phyloP scores from a whole-genome alignment of 2,329 filamentous ascomycete genomes.

The Fusarium algeriense region DNA sequence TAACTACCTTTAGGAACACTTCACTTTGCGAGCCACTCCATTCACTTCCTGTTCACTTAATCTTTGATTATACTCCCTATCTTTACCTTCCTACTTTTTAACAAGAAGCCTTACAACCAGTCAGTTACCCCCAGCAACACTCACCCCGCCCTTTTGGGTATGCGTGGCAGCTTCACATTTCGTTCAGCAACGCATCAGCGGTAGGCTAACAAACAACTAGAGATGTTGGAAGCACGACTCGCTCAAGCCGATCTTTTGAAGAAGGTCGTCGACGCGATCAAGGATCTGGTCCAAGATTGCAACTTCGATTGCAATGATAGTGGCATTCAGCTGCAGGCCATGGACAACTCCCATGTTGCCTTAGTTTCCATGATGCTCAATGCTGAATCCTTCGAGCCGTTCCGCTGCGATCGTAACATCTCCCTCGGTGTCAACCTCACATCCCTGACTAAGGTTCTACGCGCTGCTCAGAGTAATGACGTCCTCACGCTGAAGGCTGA shows the following conservation, averaged over 20 bases:
- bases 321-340: slow-evolving; percentile 96
- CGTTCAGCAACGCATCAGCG: slow-evolving; percentile 4
- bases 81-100: neutral
- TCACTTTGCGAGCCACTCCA: neutral
- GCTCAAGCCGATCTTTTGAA: slow-evolving; percentile 95
- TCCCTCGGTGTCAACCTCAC: slow-evolving; percentile 96
- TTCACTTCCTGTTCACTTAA: neutral
- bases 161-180: slow-evolving; percentile 29
- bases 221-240: slow-evolving; percentile 96
- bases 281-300: slow-evolving; percentile 99
- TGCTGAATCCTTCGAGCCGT: slow-evolving; percentile 92
- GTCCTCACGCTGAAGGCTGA: slow-evolving; percentile 97
- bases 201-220: slow-evolving; percentile 50
- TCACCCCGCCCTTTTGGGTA: slow-evolving; percentile 31
- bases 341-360: slow-evolving; percentile 99
- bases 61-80: neutral
- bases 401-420: slow-evolving; percentile 98
- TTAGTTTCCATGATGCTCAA: slow-evolving; percentile 99
- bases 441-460: slow-evolving; percentile 96
- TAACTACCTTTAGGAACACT: neutral
- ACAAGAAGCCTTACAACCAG: slow-evolving; percentile 11
- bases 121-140: slow-evolving; percentile 33
- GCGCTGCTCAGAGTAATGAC: slow-evolving; percentile 93
- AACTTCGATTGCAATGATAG: slow-evolving; percentile 99
- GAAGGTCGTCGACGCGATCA: slow-evolving; percentile 99